A percentile compares a stretch with the other conserved stretches of the same genome.
phyloP scores from a whole-genome alignment of 2,329 filamentous ascomycete genomes.

The Trichoderma sp. region DNA sequence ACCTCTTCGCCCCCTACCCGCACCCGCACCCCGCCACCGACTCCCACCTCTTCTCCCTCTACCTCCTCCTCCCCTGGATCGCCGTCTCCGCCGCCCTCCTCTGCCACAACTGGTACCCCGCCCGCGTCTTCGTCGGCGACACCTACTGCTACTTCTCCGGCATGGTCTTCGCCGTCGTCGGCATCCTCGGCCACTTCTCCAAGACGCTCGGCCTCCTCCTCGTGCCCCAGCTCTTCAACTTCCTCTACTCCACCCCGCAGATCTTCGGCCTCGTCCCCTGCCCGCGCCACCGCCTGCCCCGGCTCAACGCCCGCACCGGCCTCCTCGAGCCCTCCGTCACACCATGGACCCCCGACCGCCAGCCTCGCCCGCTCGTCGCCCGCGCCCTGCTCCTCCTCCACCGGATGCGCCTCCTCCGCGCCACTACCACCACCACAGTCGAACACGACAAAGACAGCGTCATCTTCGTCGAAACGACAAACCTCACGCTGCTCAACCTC shows the following conservation, averaged over 20 bases:
- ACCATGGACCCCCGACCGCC: slow-evolving; percentile 67
- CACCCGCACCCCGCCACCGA: slow-evolving; percentile 93
- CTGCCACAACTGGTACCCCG: slow-evolving; percentile 93
- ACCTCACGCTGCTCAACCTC: slow-evolving; percentile 91
- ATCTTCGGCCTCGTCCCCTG: slow-evolving; percentile 89
- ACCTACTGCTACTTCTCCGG: slow-evolving; percentile 99
- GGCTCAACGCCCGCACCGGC: slow-evolving; percentile 82
- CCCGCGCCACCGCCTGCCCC: slow-evolving; percentile 86
- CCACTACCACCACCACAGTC: slow-evolving; percentile 50
- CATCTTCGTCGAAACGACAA: slow-evolving; percentile 76
- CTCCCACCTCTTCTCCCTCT: slow-evolving; percentile 93
- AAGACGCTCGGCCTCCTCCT: slow-evolving; percentile 92
- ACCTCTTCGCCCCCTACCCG: slow-evolving; percentile 67
- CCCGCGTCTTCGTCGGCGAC: slow-evolving; percentile 93
- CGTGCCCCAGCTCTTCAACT: slow-evolving; percentile 94
- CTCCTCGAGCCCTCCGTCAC: slow-evolving; percentile 85
- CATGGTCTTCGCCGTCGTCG: slow-evolving; percentile 97
- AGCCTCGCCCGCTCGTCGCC: slow-evolving; percentile 67
- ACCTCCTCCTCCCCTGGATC: slow-evolving; percentile 90
- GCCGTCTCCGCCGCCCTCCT: slow-evolving; percentile 87
- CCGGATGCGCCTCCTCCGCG: slow-evolving; percentile 65
- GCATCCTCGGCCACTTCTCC: slow-evolving; percentile 95
- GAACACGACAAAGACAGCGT: slow-evolving; percentile 53
- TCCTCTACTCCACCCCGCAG: slow-evolving; percentile 89
- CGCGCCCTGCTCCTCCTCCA: slow-evolving; percentile 68